Percentiles rank a stretch among this genome's conserved stretches.
These are phyloP conservation scores for Penicillium canescens DNA, from an alignment of 495 filamentous ascomycete species.

Conservation along the genomic window DNA sequence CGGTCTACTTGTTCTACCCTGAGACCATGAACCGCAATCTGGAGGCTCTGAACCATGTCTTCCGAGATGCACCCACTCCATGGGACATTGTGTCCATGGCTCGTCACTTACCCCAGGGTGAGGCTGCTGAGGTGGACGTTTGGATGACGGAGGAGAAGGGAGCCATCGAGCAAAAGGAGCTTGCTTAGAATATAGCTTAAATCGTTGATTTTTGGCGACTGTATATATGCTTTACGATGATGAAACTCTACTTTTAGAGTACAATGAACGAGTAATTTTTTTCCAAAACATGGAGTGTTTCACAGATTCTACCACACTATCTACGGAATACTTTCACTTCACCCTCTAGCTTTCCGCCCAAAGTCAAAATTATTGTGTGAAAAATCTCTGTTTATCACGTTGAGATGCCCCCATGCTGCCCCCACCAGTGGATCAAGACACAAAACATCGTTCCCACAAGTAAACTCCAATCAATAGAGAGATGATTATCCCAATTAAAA, in stretches of 20 bases:
- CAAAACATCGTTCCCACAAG: too few species aligned
- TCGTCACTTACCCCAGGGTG: slow-evolving; percentile 21
- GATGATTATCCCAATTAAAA: too few species aligned
- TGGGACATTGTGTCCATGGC: slow-evolving; percentile 27
- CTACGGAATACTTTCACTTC: too few species aligned
- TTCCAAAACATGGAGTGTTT: too few species aligned
- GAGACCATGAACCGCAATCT: slow-evolving; percentile 42
- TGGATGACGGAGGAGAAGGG: slow-evolving; percentile 14
- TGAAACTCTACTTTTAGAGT: not conserved
- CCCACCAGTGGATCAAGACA: too few species aligned
- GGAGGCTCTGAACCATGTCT: slow-evolving; percentile 22
- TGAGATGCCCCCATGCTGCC: too few species aligned
- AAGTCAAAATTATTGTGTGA: too few species aligned
- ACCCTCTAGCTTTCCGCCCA: too few species aligned
- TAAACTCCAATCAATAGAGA: too few species aligned
- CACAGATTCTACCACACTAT: too few species aligned
- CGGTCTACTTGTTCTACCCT: slow-evolving; percentile 65
- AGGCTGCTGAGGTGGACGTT: slow-evolving; percentile 13
- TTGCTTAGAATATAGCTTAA: slow-evolving; percentile 4
- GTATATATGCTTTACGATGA: slow-evolving; percentile 8
- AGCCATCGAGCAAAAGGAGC: slow-evolving; percentile 10
- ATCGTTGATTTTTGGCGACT: not conserved
- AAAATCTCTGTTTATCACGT: too few species aligned
- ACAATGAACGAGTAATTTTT: too few species aligned
- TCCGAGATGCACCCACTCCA: slow-evolving; percentile 13